These are phyloP conservation scores for Gymnopus androsaceus DNA, from an alignment of 1,284 basidiomycete genomes.

Conservation along the genomic window DNA sequence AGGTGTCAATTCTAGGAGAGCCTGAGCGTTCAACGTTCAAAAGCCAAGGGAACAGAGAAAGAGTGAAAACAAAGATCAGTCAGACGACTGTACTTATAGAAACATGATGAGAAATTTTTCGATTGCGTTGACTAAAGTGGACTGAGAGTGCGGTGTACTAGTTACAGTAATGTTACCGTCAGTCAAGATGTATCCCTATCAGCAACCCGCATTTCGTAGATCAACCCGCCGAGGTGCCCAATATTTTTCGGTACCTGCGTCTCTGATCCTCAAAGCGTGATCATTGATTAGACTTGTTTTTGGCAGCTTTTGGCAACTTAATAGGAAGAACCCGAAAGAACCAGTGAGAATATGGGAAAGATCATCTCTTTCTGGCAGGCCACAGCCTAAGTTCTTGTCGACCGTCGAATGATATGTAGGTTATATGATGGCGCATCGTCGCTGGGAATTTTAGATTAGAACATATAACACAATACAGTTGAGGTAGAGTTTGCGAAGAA, in stretches of 20 bases:
- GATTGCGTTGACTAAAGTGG: neutral
- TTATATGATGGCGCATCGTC: neutral
- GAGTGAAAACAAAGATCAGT: neutral
- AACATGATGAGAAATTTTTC: neutral
- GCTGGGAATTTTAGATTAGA: neutral
- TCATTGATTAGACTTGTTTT: neutral
- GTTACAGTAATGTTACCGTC: slow-evolving; percentile 8
- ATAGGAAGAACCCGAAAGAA: neutral
- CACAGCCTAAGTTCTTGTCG: neutral
- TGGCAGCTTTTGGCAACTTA: neutral
- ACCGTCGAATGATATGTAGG: neutral
- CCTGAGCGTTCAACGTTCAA: slow-evolving; percentile 10
- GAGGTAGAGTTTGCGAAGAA: no score
- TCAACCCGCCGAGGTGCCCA: slow-evolving; percentile 4
- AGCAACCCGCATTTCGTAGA: slow-evolving; percentile 1
- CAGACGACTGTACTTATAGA: slow-evolving; percentile 5
- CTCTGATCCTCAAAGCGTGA: neutral
- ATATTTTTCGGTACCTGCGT: neutral
- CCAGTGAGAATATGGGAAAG: neutral
- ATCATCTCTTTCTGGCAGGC: neutral
- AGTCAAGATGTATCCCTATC: slow-evolving; percentile 1
- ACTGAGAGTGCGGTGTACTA: slow-evolving; percentile 9
- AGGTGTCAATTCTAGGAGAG: neutral
- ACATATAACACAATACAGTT: no score
- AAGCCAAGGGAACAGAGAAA: neutral